Conservation (phyloP, 2,329 filamentous ascomycete species). For the Monosporascus ibericus region DNA sequence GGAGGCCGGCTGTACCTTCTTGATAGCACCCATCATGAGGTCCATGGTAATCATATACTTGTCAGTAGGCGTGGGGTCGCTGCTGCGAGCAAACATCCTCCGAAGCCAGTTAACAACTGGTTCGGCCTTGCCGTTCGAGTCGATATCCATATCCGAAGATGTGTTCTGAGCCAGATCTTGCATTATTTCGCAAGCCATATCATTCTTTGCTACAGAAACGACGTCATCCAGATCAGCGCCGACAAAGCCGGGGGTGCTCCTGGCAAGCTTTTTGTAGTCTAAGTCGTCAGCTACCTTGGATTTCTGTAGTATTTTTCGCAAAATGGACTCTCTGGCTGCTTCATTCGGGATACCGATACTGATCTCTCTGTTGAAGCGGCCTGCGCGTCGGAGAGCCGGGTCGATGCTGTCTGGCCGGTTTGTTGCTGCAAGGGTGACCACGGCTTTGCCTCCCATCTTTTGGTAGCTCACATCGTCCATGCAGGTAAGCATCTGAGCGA, state of each 20-base stretch:
- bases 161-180: conserved; percentile 17
- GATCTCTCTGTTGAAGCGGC: conserved; percentile 76
- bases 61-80: conserved; percentile 14
- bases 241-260: conserved; percentile 85
- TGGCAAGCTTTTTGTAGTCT: conserved; percentile 68
- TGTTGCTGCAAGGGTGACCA: conserved; percentile 87
- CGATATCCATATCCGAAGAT: conserved; percentile 15
- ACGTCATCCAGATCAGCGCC: conserved; percentile 76
- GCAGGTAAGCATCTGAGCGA: conserved; percentile 75
- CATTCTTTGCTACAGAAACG: conserved; percentile 38
- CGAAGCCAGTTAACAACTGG: conserved; percentile 4
- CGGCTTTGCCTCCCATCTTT: conserved; percentile 63
- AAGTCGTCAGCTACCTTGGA: conserved; percentile 62
- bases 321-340: conserved; percentile 67
- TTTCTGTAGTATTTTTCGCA: conserved; percentile 64
- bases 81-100: conserved; percentile 12
- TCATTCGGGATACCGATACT: conserved; percentile 85
- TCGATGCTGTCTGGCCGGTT: conserved; percentile 85
- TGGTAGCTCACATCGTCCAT: conserved; percentile 77
- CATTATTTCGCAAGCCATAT: conserved; percentile 25
- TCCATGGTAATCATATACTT: conserved; percentile 36
- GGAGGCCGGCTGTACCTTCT: conserved; percentile 70
- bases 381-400: conserved; percentile 66
- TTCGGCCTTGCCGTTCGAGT: conserved; percentile 7
- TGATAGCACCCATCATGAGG: conserved; percentile 70